Evolutionary conservation across 1,284 basidiomycete genomes (phyloP), one percentile per base, ranked within the genome.

Genomic region (Clitocybe nebularis): DNA sequence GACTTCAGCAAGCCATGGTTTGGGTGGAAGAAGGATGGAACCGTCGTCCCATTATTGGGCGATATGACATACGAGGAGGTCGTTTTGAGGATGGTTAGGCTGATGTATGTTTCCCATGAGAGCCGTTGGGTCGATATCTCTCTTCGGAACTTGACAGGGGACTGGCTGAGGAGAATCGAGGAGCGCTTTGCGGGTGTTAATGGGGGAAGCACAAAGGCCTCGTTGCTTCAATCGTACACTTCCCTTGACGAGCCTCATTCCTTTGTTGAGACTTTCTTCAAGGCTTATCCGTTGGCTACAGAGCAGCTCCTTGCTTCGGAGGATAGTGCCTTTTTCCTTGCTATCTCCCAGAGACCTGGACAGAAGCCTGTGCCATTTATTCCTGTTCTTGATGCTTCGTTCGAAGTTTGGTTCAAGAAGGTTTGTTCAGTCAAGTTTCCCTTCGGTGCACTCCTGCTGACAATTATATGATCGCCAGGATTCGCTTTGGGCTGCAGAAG

Each of bases 51-150:
- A 49, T 92, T 96, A 62, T 74, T 99, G 43, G 81, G 84, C 19
- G 91, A 96, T 58, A 97, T 99, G 95, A 98, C 95, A 11, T 99
- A 99, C 67, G 93, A 97, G 71, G 96, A 99, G 65, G 87, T 91
- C 36, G 88, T 89, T 5, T 74, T 92, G 50, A 84, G 95, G 46
- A 88, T 98, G 84, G 74, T 98, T 43, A 75, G 89, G 32, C 73
- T 99, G 54, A 94, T 96, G 89, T 98, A 89, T 61, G 90, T 98
- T 52, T 62, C 79, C 35, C 91, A 96, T 63, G 83, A 98, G 71
- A 75, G 78, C 50, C 86, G 95, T 45, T 99, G 96, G 95, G 80
- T 98, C 60, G 96, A 99, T 60, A 57, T 81, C 37, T 93, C 91
- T n/a, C 74, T 98, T 55, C 84, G 94, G 53, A 97, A 97, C 69